These are phyloP conservation scores for Psilocybe cubensis DNA, from an alignment of 768 basidiomycete species.

Conservation along the genomic window DNA sequence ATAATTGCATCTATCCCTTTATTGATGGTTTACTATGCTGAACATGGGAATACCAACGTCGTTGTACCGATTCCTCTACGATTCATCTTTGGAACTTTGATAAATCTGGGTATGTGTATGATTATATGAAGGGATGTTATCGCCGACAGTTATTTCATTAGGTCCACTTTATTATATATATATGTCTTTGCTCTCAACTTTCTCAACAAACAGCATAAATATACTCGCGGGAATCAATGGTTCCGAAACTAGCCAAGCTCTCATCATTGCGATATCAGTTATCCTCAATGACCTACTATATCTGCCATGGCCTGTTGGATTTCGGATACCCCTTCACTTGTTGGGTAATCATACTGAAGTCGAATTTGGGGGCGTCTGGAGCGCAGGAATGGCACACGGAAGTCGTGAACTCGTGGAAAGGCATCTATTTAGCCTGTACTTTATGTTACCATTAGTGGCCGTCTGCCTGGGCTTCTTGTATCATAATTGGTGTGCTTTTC, in stretches of 20 bases:
- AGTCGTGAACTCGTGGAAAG: constrained; percentile 87
- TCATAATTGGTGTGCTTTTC: constrained; percentile 87
- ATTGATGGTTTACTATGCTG: constrained; percentile 95
- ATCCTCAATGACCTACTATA: constrained; percentile 92
- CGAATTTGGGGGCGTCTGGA: constrained; percentile 80
- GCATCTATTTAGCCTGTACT: constrained; percentile 95
- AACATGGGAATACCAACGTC: constrained; percentile 90
- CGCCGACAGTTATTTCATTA: constrained; percentile 28
- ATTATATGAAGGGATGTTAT: not conserved
- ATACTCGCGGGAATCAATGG: constrained; percentile 98
- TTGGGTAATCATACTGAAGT: constrained; percentile 68
- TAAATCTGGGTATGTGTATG: constrained; percentile 78
- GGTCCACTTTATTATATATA: constrained; percentile 96
- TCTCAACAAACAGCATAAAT: constrained; percentile 97
- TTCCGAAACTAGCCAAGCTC: constrained; percentile 90
- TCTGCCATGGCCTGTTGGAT: constrained; percentile 84
- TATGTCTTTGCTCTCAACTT: constrained; percentile 95
- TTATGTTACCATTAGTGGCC: constrained; percentile 93
- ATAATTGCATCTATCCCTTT: constrained; percentile 95
- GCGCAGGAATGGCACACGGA: constrained; percentile 84
- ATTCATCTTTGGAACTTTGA: constrained; percentile 68
- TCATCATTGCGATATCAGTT: constrained; percentile 90
- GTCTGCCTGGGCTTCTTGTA: constrained; percentile 91
- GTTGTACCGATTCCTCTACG: constrained; percentile 89
- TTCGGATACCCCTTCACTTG: constrained; percentile 72